Evolutionary conservation across 257 asterid genomes (phyloP), one percentile per base, ranked within the genome.

Genomic region (Thymus quinquecostatus): DNA sequence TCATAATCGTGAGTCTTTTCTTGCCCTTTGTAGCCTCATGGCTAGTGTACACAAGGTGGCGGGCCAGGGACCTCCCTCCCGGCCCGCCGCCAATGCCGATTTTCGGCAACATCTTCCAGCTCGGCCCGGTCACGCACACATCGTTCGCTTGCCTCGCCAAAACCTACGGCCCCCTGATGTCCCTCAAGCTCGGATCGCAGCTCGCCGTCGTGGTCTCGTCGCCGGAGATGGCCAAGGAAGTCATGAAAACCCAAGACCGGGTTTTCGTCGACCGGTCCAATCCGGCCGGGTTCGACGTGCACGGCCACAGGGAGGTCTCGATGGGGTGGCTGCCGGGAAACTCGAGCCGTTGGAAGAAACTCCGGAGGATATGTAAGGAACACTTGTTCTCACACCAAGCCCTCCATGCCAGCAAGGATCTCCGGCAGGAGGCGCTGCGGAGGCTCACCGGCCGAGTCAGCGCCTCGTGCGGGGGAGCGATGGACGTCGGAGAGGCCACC

Each of bases 401-500:
- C 8, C 70, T 65, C 0, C 40, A 58, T 5, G 27, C 13, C 7
- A 10, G 68, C 1, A 40, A 21, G 0, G 49, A 1, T 11, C 27
- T 70, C 50, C 49, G 75, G 1, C 67, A 7, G 13, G 14, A 21
- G 65, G 30, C 34, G 58, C 12, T 69, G 11, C 32, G 29, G 21
- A 13, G 57, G 27, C 74, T 70, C 50, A 3, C 10, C 14, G 67
- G 33, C 2, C 33, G 59, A 13, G 8, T 47, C 40, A 6, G 5
- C 8, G 14, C 4, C 6, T 63, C 55, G 33, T 34, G 76, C 69
- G 28, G 69, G 21, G 1, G 5, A 0, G 53, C 21, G 0, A 66
- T 71, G 69, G 61, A 71, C 33, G 58, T 71, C 0, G 62, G 55
- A 3, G 62, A 71, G 1, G 69, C 76, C 4, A 48, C 76, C 11